These are phyloP conservation scores for Botrytis galanthina DNA, from an alignment of 2,329 filamentous ascomycete species.

Conservation along the genomic window DNA sequence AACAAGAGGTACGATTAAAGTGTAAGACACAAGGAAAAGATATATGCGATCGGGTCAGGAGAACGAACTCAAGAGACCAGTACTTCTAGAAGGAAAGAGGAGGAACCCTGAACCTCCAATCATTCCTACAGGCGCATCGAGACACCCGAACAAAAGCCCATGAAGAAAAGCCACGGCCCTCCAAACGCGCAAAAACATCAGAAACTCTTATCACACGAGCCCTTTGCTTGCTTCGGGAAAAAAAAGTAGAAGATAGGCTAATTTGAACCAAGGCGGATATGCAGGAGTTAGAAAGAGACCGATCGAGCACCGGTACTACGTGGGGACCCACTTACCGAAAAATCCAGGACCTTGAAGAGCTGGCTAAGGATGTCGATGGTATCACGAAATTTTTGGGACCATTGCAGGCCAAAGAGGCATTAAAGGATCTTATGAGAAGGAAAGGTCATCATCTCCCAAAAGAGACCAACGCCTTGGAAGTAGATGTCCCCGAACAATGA, in stretches of 20 bases:
- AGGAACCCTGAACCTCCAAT: neutral
- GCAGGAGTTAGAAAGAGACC: too few species aligned
- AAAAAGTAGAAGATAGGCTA: neutral
- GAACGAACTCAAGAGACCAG: neutral
- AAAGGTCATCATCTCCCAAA: too few species aligned
- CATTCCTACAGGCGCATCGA: neutral
- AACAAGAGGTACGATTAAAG: neutral
- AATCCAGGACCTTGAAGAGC: neutral
- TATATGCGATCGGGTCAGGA: neutral
- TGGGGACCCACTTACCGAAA: neutral
- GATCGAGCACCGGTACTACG: too few species aligned
- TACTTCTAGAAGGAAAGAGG: neutral
- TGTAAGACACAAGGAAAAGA: neutral
- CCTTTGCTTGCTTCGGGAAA: too few species aligned
- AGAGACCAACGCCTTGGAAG: neutral
- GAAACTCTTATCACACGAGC: too few species aligned
- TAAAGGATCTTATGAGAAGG: neutral
- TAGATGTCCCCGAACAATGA: neutral
- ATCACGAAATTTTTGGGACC: neutral
- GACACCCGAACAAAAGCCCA: neutral
- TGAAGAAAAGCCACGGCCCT: neutral
- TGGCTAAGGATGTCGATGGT: neutral
- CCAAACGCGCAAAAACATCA: neutral
- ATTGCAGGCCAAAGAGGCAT: fast-evolving
- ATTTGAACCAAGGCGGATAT: fast-evolving